phyloP scores from a whole-genome alignment of 139 green algal genomes.

The Nannochloris sp. region DNA sequence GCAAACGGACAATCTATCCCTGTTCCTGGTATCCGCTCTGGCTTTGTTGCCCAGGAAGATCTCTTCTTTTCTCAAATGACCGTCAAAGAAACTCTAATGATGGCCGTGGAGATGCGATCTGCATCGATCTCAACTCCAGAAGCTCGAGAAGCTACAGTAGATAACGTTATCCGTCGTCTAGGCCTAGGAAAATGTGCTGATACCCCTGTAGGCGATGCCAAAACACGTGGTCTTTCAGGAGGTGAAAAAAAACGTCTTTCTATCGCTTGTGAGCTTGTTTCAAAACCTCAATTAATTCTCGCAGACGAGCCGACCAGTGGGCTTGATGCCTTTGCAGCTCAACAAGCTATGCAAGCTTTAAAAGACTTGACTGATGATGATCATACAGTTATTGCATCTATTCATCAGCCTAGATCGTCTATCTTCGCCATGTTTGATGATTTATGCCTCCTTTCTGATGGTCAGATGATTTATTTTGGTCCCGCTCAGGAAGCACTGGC shows the following conservation, averaged over 20 bases:
- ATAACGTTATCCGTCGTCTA: constrained; percentile 59
- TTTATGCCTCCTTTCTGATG: constrained; percentile 72
- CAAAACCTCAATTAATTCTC: constrained; percentile 57
- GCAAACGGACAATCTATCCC: constrained; percentile 34
- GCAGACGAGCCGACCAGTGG: constrained; percentile 80
- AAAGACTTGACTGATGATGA: constrained; percentile 53
- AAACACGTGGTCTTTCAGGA: constrained; percentile 49
- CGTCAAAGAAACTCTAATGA: constrained; percentile 64
- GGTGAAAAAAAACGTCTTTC: constrained; percentile 83
- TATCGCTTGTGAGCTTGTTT: constrained; percentile 83
- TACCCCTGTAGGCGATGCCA: constrained; percentile 58
- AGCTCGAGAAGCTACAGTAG: constrained; percentile 37
- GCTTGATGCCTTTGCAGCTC: constrained; percentile 7
- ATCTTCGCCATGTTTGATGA: constrained; percentile 92
- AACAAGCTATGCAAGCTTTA: constrained; percentile 33
- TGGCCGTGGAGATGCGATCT: constrained; percentile 66
- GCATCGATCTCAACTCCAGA: constrained; percentile 11
- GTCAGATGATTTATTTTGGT: constrained; percentile 52
- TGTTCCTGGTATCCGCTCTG: constrained; percentile 9
- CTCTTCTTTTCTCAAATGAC: constrained; percentile 74
- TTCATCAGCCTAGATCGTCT: constrained; percentile 78
- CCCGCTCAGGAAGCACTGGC: constrained; percentile 34
- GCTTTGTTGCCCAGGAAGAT: constrained; percentile 90
- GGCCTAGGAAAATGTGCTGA: constrained; percentile 61
- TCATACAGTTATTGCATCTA: constrained; percentile 66